Conservation (phyloP, 2,329 filamentous ascomycete species). For the Stagonosporopsis chrysanthemi region DNA sequence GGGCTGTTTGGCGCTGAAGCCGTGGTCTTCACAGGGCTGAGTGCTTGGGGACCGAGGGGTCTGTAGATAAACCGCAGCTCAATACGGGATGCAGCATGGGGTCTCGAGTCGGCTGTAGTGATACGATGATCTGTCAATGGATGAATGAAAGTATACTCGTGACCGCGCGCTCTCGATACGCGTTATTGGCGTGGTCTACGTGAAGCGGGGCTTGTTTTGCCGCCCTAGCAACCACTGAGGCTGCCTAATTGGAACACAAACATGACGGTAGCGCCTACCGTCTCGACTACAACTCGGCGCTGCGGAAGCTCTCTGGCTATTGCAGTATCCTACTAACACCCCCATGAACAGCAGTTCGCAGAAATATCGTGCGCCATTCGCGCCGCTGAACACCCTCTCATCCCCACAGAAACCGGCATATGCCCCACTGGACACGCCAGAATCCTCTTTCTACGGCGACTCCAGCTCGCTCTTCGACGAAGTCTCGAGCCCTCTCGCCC, state of each 20-base stretch:
- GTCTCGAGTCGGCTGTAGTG: background rate
- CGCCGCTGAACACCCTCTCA: constrained; percentile 44
- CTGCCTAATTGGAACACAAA: constrained; percentile 21
- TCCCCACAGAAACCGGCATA: constrained; percentile 45
- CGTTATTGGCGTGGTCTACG: background rate
- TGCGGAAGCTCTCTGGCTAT: background rate
- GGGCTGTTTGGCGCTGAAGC: constrained; percentile 28
- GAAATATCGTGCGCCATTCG: constrained; percentile 44
- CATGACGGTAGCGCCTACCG: constrained; percentile 13
- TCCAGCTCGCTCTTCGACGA: constrained; percentile 49
- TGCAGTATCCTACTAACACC: background rate
- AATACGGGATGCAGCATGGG: background rate
- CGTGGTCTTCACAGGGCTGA: constrained; percentile 24
- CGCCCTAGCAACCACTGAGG: constrained; percentile 17
- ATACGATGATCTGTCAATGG: background rate
- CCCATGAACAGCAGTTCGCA: constrained; percentile 37
- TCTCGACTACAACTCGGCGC: background rate
- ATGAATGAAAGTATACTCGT: constrained; percentile 11
- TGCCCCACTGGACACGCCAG: constrained; percentile 10
- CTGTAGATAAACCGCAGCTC: constrained; percentile 5
- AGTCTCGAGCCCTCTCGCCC: constrained; percentile 11
- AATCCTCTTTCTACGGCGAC: constrained; percentile 32
- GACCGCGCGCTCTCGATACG: constrained; percentile 20
- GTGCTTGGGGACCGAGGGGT: constrained; percentile 25
- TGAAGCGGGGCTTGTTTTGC: constrained; percentile 13